These are phyloP conservation scores for Hypomontagnella monticulosa DNA, from an alignment of 495 filamentous ascomycete species.

Conservation along the genomic window DNA sequence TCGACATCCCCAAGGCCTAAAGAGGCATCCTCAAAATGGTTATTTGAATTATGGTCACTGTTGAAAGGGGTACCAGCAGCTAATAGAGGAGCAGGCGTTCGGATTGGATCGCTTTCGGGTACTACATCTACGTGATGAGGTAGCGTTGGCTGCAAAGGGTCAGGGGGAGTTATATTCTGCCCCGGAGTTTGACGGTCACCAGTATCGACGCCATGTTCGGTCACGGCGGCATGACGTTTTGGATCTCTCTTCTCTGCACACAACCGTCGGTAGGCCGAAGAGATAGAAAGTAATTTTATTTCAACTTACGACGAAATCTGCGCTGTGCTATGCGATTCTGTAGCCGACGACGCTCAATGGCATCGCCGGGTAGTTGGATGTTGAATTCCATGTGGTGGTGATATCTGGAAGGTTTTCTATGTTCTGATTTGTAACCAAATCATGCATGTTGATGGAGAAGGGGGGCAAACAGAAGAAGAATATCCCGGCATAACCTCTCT, in stretches of 20 bases:
- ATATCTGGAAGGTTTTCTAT: not conserved
- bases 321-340: constrained; percentile 95
- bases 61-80: not conserved
- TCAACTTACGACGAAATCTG: constrained; percentile 80
- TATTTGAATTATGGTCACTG: not conserved
- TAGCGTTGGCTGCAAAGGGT: not conserved
- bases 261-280: constrained; percentile 1
- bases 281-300: not conserved
- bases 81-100: not conserved
- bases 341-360: constrained; percentile 79
- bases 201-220: not conserved
- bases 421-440: no score
- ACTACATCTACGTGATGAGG: not conserved
- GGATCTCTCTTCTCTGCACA: constrained; percentile 25
- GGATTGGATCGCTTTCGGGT: not conserved
- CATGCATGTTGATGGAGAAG: no score
- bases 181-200: not conserved
- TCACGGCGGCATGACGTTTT: not conserved
- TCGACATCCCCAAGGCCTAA: not conserved
- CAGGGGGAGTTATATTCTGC: not conserved
- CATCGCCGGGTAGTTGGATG: constrained; percentile 8
- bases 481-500: no score
- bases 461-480: no score
- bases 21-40: not conserved
- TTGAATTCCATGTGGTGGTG: constrained; percentile 12